Conservation (phyloP, 2,329 filamentous ascomycete species). For the Alternaria sp. region DNA sequence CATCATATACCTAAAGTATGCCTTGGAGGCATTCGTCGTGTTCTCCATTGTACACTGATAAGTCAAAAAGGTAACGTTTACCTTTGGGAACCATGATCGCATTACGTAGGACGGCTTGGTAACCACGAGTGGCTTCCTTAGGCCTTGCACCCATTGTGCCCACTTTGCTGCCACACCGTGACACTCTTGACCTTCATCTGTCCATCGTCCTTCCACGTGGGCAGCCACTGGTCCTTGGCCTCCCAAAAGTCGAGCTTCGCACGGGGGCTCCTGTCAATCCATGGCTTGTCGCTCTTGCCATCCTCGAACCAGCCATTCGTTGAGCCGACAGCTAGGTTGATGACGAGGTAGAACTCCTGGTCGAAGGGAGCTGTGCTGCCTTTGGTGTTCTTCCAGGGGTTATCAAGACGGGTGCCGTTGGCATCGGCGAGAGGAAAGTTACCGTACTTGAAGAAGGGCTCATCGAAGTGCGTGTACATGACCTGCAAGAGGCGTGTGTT, state of each 20-base stretch:
- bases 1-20: not conserved
- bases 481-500: constrained; percentile 82
- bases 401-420: constrained; percentile 71
- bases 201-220: constrained; percentile 72
- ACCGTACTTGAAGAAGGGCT: constrained; percentile 73
- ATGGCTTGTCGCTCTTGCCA: constrained; percentile 75
- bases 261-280: constrained; percentile 72
- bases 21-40: not conserved
- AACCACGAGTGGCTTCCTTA: not conserved
- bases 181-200: constrained; percentile 75
- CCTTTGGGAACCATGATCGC: not conserved
- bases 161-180: constrained; percentile 61
- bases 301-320: constrained; percentile 88
- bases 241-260: constrained; percentile 82
- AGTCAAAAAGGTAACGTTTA: not conserved
- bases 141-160: constrained; percentile 56
- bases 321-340: constrained; percentile 78
- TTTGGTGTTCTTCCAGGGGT: constrained; percentile 71
- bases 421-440: constrained; percentile 69
- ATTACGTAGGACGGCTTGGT: not conserved
- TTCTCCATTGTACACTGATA: not conserved
- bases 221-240: constrained; percentile 69
- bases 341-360: constrained; percentile 75
- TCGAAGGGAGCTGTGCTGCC: constrained; percentile 75
- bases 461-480: constrained; percentile 76